Percentiles rank a stretch among this genome's conserved stretches.
phyloP scores from a whole-genome alignment of 176 grass and related monocot genomes.

The Aegilops umbellulata region DNA sequence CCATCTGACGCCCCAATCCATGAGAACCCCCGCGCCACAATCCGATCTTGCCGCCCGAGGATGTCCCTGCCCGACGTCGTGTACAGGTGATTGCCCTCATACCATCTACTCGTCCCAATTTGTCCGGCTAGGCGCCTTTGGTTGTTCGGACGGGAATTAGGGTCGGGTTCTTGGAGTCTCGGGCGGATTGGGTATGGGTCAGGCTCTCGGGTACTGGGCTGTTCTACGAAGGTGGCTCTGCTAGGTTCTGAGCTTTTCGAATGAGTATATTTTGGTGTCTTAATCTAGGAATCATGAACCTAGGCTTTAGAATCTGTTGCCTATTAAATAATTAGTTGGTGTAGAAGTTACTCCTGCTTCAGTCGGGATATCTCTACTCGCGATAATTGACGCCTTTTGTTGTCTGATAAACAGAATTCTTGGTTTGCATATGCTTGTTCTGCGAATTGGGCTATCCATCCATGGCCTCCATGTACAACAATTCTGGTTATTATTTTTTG shows the following conservation, averaged over 20 bases:
- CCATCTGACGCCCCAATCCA: slow-evolving; percentile 24
- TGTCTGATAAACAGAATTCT: background rate
- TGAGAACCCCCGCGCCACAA: slow-evolving; percentile 37
- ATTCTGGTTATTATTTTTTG: background rate
- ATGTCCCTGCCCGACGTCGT: slow-evolving; percentile 68
- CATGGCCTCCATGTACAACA: background rate
- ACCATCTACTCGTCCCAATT: background rate
- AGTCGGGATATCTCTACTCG: background rate
- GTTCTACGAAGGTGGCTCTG: background rate
- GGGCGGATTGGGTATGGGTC: background rate
- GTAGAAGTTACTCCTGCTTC: background rate
- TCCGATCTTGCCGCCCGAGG: slow-evolving; percentile 37
- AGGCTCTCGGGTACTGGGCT: background rate
- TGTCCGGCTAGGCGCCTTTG: background rate
- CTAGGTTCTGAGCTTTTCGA: slow-evolving; percentile 10
- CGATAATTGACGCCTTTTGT: background rate
- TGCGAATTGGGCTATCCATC: background rate
- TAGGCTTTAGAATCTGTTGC: background rate
- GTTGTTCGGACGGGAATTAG: background rate
- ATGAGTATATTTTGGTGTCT: slow-evolving; percentile 8
- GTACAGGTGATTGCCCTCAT: slow-evolving; percentile 52
- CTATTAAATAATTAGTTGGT: background rate
- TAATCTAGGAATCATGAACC: slow-evolving; percentile 13
- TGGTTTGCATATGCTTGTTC: background rate
- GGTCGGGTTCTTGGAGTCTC: background rate